Evolutionary conservation across 768 basidiomycete genomes (phyloP).

Genomic region (Fibroporia radiculosa): DNA sequence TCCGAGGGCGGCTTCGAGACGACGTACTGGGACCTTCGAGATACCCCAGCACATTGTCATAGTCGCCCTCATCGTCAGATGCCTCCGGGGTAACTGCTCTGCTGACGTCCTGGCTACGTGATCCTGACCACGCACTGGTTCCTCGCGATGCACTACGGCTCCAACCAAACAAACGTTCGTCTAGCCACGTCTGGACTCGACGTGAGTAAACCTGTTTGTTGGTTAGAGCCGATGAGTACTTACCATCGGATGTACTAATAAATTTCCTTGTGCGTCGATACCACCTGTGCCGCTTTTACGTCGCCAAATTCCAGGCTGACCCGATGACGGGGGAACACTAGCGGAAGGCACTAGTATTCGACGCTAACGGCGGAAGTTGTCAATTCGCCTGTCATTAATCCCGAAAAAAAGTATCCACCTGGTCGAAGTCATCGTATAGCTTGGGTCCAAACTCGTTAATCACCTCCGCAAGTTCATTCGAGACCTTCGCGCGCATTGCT

Average conservation of each 20-base stretch:
- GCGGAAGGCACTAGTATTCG: conserved; percentile 82
- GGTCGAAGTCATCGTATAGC: conserved; percentile 80
- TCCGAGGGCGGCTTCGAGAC: conserved; percentile 25
- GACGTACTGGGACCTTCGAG: conserved; percentile 28
- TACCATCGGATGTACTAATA: conserved; percentile 83
- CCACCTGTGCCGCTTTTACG: conserved; percentile 76
- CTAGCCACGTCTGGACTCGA: conserved; percentile 66
- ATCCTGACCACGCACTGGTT: conserved; percentile 83
- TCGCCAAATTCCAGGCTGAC: conserved; percentile 67
- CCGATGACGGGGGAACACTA: conserved; percentile 73
- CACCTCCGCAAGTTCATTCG: conserved; percentile 76
- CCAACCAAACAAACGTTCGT: conserved; percentile 93
- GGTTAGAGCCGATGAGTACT: conserved; percentile 19
- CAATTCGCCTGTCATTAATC: conserved; percentile 1
- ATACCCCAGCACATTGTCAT: conserved; percentile 78
- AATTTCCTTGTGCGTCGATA: conserved; percentile 78
- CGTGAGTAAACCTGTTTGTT: not conserved
- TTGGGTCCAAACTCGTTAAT: conserved; percentile 87
- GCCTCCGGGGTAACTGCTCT: conserved; percentile 63
- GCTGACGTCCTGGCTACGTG: conserved; percentile 50
- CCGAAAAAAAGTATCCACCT: conserved; percentile 37
- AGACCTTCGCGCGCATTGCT: conserved; percentile 60
- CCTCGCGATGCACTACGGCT: conserved; percentile 66
- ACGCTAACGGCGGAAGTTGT: conserved; percentile 34
- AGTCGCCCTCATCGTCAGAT: conserved; percentile 87